Percentiles rank a stretch among this genome's conserved stretches.
Evolutionary conservation across 2,329 filamentous ascomycete genomes (phyloP).

Genomic region (Daldinia sp.): DNA sequence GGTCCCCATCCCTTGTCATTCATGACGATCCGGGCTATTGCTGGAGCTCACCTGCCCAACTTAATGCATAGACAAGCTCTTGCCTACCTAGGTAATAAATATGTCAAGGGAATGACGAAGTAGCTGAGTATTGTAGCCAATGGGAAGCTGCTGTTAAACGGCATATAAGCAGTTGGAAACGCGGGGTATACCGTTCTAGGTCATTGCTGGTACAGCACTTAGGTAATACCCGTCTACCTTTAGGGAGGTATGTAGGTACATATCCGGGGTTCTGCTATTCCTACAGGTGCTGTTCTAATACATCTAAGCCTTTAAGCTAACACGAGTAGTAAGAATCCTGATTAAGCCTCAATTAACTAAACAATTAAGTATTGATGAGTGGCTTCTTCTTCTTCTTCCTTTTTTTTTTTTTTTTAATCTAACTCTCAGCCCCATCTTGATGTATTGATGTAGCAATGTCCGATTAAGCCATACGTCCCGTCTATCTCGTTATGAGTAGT

Average conservation of each 20-base stretch:
- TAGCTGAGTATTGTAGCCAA: slow-evolving; percentile 25
- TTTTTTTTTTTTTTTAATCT: background rate
- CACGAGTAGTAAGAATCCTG: slow-evolving; percentile 2
- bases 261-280: background rate
- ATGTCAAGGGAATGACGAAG: slow-evolving; percentile 31
- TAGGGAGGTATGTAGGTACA: too few species aligned
- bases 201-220: slow-evolving; percentile 14
- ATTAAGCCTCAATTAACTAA: slow-evolving; percentile 18
- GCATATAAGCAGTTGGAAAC: slow-evolving; percentile 22
- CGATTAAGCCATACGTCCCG: background rate
- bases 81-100: background rate
- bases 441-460: slow-evolving; percentile 9
- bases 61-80: background rate
- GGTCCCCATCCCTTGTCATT: slow-evolving; percentile 13
- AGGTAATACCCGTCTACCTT: background rate
- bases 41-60: slow-evolving; percentile 15
- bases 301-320: background rate
- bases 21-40: slow-evolving; percentile 17
- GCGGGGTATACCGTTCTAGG: slow-evolving; percentile 35
- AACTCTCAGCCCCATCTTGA: slow-evolving; percentile 16
- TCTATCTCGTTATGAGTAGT: background rate
- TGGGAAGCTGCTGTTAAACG: slow-evolving; percentile 16
- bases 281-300: background rate
- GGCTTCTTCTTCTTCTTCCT: too few species aligned
- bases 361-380: background rate